A percentile compares a stretch with the other conserved stretches of the same genome.
Evolutionary conservation across 2,329 filamentous ascomycete genomes (phyloP).

Genomic region (Chaetomiaceae sp.): DNA sequence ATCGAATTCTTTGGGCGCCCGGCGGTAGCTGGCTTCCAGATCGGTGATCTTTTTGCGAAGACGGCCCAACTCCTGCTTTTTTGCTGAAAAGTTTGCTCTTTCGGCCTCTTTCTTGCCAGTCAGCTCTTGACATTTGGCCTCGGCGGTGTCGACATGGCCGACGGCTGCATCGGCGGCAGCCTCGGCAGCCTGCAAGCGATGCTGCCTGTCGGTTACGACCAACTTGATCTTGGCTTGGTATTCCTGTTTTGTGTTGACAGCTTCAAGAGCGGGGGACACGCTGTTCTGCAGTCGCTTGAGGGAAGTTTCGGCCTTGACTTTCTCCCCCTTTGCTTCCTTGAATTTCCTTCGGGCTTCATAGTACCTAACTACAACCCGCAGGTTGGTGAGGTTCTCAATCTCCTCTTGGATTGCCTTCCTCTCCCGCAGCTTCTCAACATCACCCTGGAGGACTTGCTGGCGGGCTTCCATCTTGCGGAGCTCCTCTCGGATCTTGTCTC

Average conservation of each 20-base stretch:
- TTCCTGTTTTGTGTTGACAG: conserved; percentile 61
- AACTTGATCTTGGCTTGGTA: conserved; percentile 56
- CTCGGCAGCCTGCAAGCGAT: conserved; percentile 49
- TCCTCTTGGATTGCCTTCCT: conserved; percentile 49
- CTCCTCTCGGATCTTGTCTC: conserved; percentile 53
- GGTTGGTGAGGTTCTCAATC: conserved; percentile 39
- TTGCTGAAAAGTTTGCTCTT: conserved; percentile 40
- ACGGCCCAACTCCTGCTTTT: conserved; percentile 45
- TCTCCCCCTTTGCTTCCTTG: conserved; percentile 48
- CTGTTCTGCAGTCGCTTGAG: conserved; percentile 53
- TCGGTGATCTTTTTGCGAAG: conserved; percentile 53
- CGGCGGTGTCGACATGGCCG: conserved; percentile 34
- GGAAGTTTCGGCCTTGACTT: conserved; percentile 45
- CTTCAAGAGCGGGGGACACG: conserved; percentile 60
- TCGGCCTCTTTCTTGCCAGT: conserved; percentile 50
- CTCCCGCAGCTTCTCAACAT: conserved; percentile 78
- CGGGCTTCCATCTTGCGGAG: conserved; percentile 64
- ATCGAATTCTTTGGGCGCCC: conserved; percentile 62
- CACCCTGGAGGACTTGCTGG: conserved; percentile 67
- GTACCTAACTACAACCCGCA: conserved; percentile 20
- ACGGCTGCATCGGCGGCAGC: conserved; percentile 40
- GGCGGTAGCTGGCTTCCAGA: conserved; percentile 57
- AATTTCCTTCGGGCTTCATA: conserved; percentile 23
- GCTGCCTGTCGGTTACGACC: conserved; percentile 50
- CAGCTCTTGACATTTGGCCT: conserved; percentile 37